A percentile compares a stretch with the other conserved stretches of the same genome.
Evolutionary conservation across 495 filamentous ascomycete species (phyloP).

Genomic region (Aspergillus steynii): DNA sequence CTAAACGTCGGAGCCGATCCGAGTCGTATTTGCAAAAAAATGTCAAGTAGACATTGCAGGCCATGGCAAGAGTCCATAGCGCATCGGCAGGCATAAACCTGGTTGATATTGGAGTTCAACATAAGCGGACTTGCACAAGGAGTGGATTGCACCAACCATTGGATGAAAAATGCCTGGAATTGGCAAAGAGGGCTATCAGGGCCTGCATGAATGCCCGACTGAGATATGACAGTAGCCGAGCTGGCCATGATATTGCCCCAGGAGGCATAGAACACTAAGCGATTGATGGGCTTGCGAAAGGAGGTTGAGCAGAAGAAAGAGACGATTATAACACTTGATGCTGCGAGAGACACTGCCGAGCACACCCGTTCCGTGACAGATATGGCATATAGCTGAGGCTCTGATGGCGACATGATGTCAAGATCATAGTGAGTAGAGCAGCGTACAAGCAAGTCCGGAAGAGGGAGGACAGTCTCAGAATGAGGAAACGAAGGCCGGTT

Average conservation of each 20-base stretch:
- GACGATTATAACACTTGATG: conserved; percentile 69
- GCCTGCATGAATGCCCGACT: conserved; percentile 49
- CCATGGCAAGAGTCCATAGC: conserved; percentile 82
- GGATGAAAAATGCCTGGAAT: conserved; percentile 73
- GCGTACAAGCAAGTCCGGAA: conserved; percentile 5
- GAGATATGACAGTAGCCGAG: conserved; percentile 73
- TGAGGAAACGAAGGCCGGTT: not conserved
- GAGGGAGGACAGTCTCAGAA: not conserved
- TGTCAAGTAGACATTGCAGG: conserved; percentile 82
- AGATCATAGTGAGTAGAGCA: conserved; percentile 3
- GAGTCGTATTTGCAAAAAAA: conserved; percentile 78
- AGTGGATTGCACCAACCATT: conserved; percentile 54
- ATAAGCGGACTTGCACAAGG: not conserved
- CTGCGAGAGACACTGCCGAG: conserved; percentile 70
- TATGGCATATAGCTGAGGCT: conserved; percentile 43
- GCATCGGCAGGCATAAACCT: conserved; percentile 80
- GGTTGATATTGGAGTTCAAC: not conserved
- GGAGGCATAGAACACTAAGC: conserved; percentile 80
- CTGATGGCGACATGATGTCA: conserved; percentile 27
- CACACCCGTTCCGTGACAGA: conserved; percentile 64
- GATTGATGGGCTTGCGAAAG: conserved; percentile 80
- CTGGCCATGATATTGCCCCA: conserved; percentile 84
- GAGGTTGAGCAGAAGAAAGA: conserved; percentile 59
- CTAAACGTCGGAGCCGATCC: conserved; percentile 63
- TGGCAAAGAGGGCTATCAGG: conserved; percentile 61